phyloP scores from a whole-genome alignment of 1,284 basidiomycete species.

The Termitomyces sp. region DNA sequence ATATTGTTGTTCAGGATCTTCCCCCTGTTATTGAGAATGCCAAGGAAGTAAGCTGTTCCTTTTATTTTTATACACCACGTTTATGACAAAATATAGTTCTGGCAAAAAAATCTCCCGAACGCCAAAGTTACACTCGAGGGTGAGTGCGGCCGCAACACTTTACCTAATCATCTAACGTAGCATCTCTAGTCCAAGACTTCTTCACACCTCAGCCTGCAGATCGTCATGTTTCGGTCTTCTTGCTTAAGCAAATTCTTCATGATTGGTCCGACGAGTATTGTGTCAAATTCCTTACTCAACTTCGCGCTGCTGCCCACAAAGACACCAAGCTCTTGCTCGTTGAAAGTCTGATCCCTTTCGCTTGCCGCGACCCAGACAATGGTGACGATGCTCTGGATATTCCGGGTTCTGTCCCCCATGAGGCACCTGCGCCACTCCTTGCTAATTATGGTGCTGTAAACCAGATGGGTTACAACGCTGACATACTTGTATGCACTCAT shows the following conservation, averaged over 20 bases:
- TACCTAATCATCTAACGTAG: too few relatives aligned
- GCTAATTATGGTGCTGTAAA: slow-evolving; percentile 13
- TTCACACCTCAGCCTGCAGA: slow-evolving; percentile 29
- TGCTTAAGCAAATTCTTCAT: slow-evolving; percentile 30
- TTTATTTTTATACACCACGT: too few relatives aligned
- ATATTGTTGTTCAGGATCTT: slow-evolving; percentile 22
- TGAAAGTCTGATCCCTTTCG: slow-evolving; percentile 19
- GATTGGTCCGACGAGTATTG: slow-evolving; percentile 29
- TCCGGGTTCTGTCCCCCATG: slow-evolving; percentile 4
- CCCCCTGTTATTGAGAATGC: slow-evolving; percentile 17
- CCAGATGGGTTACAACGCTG: slow-evolving; percentile 4
- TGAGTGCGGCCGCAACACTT: background rate
- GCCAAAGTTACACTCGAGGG: slow-evolving; percentile 15
- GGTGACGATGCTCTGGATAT: background rate
- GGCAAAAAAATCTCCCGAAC: background rate
- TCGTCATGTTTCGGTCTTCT: slow-evolving; percentile 25
- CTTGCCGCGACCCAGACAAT: slow-evolving; percentile 13
- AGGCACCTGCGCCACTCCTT: slow-evolving; percentile 12
- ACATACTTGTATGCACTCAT: slow-evolving; percentile 1
- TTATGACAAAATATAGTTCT: too few relatives aligned
- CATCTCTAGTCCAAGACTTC: slow-evolving; percentile 29
- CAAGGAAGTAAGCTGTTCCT: slow-evolving; percentile 15
- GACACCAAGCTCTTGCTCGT: slow-evolving; percentile 27
- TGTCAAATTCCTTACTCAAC: slow-evolving; percentile 22
- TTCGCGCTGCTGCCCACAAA: slow-evolving; percentile 23